Percentiles rank a stretch among this genome's conserved stretches.
Conservation (phyloP, 129 eudicot genomes). For the Arctium minus region DNA sequence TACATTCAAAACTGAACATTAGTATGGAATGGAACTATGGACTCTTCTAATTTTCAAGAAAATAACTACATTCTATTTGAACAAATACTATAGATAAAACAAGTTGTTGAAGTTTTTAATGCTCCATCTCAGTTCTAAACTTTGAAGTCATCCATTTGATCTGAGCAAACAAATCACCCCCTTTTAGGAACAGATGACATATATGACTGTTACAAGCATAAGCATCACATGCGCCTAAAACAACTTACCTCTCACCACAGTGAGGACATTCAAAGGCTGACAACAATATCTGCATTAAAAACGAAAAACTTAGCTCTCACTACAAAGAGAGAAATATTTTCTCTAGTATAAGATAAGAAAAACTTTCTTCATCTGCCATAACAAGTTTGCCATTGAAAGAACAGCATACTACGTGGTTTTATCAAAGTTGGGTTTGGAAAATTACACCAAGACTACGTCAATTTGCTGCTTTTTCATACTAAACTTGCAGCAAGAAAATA, state of each 20-base stretch:
- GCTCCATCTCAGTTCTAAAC: not conserved
- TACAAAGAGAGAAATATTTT: not conserved
- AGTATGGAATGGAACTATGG: not conserved
- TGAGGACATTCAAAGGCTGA: slow-evolving; percentile 91
- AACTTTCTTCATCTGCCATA: not conserved
- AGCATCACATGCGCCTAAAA: not conserved
- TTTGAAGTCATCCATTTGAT: not conserved
- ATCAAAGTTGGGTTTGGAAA: not conserved
- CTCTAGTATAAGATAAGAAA: not conserved
- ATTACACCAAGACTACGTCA: not conserved
- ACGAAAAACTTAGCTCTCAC: not conserved
- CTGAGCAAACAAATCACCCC: not conserved
- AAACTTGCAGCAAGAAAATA: not conserved
- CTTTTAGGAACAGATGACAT: not conserved
- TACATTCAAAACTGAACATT: not conserved
- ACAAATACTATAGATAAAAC: not conserved
- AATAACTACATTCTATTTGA: not conserved
- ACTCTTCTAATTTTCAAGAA: not conserved
- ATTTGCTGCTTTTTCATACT: not conserved
- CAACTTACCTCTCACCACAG: slow-evolving; percentile 76
- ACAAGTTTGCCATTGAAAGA: not conserved
- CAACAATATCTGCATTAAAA: slow-evolving; percentile 56
- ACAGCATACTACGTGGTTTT: not conserved
- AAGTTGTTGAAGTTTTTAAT: not conserved
- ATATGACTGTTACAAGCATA: not conserved